Evolutionary conservation across 2,329 filamentous ascomycete genomes (phyloP).

Genomic region (Neodidymelliopsis sp.): DNA sequence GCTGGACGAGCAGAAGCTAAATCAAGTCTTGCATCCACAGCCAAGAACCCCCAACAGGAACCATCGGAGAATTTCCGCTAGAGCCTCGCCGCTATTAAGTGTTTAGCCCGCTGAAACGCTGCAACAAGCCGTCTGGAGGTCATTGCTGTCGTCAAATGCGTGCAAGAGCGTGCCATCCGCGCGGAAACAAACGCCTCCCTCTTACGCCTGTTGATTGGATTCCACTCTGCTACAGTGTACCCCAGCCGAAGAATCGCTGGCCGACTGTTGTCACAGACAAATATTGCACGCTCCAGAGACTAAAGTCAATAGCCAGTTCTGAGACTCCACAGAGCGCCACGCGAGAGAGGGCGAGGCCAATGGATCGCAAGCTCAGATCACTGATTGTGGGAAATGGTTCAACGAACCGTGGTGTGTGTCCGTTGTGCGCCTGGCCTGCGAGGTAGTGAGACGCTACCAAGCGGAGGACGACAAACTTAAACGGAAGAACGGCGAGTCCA

Average conservation of each 20-base stretch:
- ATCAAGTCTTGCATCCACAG: background rate
- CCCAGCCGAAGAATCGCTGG: constrained; percentile 45
- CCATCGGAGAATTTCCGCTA: background rate
- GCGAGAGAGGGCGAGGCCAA: constrained; percentile 39
- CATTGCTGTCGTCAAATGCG: background rate
- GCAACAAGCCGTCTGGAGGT: background rate
- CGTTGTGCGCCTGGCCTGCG: constrained; percentile 12
- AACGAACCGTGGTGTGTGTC: constrained; percentile 15
- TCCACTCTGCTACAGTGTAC: constrained; percentile 27
- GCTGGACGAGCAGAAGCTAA: background rate
- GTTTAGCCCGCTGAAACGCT: background rate
- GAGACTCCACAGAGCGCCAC: constrained; percentile 43
- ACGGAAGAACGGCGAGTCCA: constrained; percentile 39
- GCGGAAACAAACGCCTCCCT: background rate
- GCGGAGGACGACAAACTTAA: constrained; percentile 40
- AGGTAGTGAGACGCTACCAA: constrained; percentile 44
- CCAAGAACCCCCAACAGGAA: background rate
- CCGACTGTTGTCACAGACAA: constrained; percentile 39
- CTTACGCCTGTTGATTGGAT: background rate
- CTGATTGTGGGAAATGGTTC: constrained; percentile 14
- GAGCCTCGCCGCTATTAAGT: constrained; percentile 2
- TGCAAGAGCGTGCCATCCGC: background rate
- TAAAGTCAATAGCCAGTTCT: constrained; percentile 44
- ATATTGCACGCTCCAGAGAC: constrained; percentile 46
- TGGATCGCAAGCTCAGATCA: constrained; percentile 25